Evolutionary conservation across 73 alveolate genomes (phyloP).

Genomic region (Tetrahymena thermophila): DNA sequence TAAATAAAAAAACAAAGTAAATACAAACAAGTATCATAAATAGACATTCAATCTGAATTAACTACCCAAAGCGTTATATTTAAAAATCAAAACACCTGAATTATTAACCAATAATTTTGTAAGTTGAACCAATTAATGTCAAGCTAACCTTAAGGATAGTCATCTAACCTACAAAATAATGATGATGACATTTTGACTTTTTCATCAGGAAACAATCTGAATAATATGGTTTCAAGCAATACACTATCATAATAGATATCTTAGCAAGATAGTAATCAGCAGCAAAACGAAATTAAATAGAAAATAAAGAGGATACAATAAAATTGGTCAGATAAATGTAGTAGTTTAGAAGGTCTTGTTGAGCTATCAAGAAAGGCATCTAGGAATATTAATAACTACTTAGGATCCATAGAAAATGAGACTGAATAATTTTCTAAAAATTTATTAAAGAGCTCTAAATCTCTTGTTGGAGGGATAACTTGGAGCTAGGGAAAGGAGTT

Average conservation of each 20-base stretch:
- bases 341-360: neutral
- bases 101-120: neutral
- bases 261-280: neutral
- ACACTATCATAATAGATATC: neutral
- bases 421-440: neutral
- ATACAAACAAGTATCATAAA: neutral
- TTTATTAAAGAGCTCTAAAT: neutral
- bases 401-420: neutral
- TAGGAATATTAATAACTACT: neutral
- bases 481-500: neutral
- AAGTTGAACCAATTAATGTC: neutral
- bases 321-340: neutral
- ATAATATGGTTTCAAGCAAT: neutral
- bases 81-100: neutral
- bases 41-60: neutral
- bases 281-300: neutral
- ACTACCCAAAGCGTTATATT: neutral
- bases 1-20: neutral
- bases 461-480: neutral
- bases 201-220: neutral
- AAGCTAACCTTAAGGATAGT: neutral
- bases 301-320: neutral
- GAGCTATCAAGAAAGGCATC: neutral
- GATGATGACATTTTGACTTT: neutral
- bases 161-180: neutral